These are phyloP conservation scores for Alternaria brassicae DNA, from an alignment of 2,329 filamentous ascomycete genomes.

Conservation along the genomic window DNA sequence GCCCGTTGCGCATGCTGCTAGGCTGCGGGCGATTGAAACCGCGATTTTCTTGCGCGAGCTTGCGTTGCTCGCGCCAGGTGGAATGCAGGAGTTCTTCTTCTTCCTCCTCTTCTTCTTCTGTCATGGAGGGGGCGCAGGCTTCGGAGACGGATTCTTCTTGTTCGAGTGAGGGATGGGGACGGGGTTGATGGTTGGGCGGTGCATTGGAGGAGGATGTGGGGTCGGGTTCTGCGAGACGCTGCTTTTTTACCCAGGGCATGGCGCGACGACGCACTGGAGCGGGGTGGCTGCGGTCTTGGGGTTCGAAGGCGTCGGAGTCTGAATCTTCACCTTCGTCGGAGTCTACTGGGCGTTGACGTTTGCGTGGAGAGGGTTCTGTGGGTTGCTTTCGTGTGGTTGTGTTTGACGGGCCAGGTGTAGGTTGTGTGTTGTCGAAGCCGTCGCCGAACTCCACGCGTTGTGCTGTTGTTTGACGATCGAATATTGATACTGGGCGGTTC, in stretches of 20 bases:
- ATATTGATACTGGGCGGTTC: conserved; percentile 45
- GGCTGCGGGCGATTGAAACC: neutral
- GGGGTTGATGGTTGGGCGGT: conserved; percentile 43
- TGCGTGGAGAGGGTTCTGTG: conserved; percentile 32
- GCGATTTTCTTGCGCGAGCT: conserved; percentile 29
- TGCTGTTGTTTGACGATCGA: conserved; percentile 52
- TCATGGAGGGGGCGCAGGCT: conserved; percentile 35
- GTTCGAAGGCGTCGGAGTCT: conserved; percentile 56
- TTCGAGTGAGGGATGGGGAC: conserved; percentile 3
- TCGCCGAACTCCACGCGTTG: conserved; percentile 50
- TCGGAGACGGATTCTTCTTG: conserved; percentile 37
- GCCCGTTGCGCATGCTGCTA: conserved; percentile 1
- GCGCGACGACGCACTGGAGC: conserved; percentile 47
- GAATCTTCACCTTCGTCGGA: conserved; percentile 32
- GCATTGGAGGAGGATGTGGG: conserved; percentile 31
- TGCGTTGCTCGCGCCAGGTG: conserved; percentile 18
- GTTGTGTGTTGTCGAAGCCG: conserved; percentile 41
- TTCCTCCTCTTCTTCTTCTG: conserved; percentile 28
- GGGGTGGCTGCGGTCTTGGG: conserved; percentile 45
- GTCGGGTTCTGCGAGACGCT: conserved; percentile 23
- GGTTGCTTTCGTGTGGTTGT: conserved; percentile 39
- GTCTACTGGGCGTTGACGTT: conserved; percentile 36
- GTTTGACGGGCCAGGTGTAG: conserved; percentile 32
- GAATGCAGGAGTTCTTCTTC: conserved; percentile 22
- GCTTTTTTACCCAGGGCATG: conserved; percentile 39